A percentile compares a stretch with the other conserved stretches of the same genome.
Evolutionary conservation across 108 stramenopile species (phyloP).

Genomic region (Cyclostephanos invisitatus): DNA sequence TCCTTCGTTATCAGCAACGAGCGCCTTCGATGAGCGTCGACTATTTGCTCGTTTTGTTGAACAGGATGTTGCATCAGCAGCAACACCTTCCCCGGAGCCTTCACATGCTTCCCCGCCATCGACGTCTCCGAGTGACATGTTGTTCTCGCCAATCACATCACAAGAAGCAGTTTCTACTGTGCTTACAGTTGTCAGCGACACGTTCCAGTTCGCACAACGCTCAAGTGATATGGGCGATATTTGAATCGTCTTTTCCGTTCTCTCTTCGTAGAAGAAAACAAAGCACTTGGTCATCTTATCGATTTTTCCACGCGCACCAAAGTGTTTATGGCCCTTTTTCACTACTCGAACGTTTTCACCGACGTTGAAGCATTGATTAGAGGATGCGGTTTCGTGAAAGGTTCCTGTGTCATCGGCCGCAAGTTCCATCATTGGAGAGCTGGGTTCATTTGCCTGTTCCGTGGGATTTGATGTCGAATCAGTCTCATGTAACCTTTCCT

Average conservation of each 20-base stretch:
- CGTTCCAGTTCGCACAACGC: not conserved
- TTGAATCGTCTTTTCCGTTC: not conserved
- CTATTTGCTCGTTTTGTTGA: too few species aligned
- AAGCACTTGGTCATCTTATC: not conserved
- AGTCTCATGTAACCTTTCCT: too few species aligned
- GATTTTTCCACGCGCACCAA: not conserved
- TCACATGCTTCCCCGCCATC: too few species aligned
- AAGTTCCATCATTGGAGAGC: too few species aligned
- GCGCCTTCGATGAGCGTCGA: not conserved
- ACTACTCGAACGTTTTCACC: conserved; percentile 7
- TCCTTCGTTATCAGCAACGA: too few species aligned
- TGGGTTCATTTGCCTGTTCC: too few species aligned
- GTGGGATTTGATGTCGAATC: too few species aligned
- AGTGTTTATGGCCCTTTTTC: conserved; percentile 2
- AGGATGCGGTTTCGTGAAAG: not conserved
- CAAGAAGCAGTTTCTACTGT: not conserved
- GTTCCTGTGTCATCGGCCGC: too few species aligned
- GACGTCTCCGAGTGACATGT: too few species aligned
- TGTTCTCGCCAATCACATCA: too few species aligned
- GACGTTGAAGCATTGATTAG: not conserved
- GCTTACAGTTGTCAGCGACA: not conserved
- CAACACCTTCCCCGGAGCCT: too few species aligned
- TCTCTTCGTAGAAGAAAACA: conserved; percentile 7
- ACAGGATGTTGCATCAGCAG: too few species aligned
- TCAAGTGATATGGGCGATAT: conserved; percentile 1